Evolutionary conservation across 306 rosid species (phyloP), one percentile per base, ranked within the genome.

Genomic region (Cicer bijugum): DNA sequence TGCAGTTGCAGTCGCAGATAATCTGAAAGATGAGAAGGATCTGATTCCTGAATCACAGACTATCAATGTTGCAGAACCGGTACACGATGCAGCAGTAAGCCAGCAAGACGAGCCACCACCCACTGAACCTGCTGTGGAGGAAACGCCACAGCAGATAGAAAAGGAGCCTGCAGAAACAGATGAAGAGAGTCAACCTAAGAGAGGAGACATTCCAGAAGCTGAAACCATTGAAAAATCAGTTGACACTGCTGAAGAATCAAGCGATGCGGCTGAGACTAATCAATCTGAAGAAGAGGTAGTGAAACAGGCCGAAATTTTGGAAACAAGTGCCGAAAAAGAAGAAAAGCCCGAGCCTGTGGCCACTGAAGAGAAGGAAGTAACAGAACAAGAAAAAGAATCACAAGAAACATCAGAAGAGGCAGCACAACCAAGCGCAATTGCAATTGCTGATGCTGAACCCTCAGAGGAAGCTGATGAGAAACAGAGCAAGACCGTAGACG

Each of bases 171-270:
- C 10, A 45, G 78, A 80, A 59, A 60, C 65, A 58, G 81, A 17
- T 39, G 61, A 74, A 55, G 84, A 83, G 67, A 87, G 67, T 57
- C 59, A 72, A 75, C 66, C 82, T 9, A 71, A 86, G 59, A 58
- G 11, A 45, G 78, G 12, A 35, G 82, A 76, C 16, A 53, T 75
- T 81, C 80, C 64, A 65, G 70, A 78, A 73, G 78, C 55, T 44
- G 82, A 67, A 67, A 73, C 69, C 69, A 51, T 42, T 38, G 85
- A 72, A 16, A 64, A 42, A 43, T 40, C 72, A 12, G 67, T 33
- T 43, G 82, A 67, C 61, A 66, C 67, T 61, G 40, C 39, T 60
- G 85, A 71, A 39, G 19, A 43, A 16, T 23, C 82, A 28, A 72
- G 57, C 20, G 40, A 77, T 11, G 3, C 12, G 0, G 44, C 14